phyloP scores from a whole-genome alignment of 192 early-diverging fungal genomes.

The Backusella parvicylindrica region DNA sequence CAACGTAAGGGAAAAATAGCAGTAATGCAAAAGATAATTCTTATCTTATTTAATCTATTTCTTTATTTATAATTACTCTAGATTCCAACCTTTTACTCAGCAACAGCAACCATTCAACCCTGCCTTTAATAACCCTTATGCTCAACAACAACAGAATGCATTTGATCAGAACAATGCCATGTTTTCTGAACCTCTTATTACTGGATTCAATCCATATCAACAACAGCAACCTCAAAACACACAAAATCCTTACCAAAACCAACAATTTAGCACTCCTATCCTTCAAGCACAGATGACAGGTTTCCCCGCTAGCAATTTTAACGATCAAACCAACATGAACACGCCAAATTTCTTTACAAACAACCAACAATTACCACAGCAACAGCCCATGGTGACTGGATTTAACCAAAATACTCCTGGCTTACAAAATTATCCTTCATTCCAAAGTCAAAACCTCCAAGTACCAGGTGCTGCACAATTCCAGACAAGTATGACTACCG shows the following conservation, averaged over 20 bases:
- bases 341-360: too few relatives aligned
- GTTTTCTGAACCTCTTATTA: neutral
- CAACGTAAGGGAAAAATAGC: neutral
- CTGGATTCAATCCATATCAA: slow-evolving; percentile 5
- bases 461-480: neutral
- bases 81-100: slow-evolving; percentile 17
- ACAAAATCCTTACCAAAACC: slow-evolving; percentile 32
- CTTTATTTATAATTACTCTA: neutral
- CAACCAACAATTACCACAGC: slow-evolving; percentile 14
- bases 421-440: neutral
- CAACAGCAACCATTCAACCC: slow-evolving; percentile 13
- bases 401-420: neutral
- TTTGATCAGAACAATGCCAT: neutral
- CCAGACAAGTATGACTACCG: slow-evolving; percentile 10
- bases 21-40: neutral
- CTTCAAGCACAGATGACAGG: slow-evolving; percentile 33
- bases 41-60: too few relatives aligned
- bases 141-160: slow-evolving; percentile 19
- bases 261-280: slow-evolving; percentile 18
- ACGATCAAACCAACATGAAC: neutral
- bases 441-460: slow-evolving; percentile 7
- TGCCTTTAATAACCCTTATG: slow-evolving; percentile 21
- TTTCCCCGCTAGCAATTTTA: neutral
- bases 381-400: slow-evolving; percentile 7
- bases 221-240: slow-evolving; percentile 23